phyloP scores from a whole-genome alignment of 805 yeast species.

The Nakazawaea populi region DNA sequence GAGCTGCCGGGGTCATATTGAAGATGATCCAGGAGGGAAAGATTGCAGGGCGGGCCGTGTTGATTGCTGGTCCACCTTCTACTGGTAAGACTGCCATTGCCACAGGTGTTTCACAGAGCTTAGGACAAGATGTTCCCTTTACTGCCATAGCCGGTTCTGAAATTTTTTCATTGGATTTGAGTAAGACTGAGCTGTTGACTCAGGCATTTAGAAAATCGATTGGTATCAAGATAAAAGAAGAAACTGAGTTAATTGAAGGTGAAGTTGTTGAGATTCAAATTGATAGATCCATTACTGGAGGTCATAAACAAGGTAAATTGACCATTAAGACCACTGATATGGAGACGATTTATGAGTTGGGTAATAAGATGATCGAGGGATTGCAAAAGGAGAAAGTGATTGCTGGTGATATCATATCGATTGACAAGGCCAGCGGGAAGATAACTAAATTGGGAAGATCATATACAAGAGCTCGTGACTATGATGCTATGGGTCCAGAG shows the following conservation, averaged over 20 bases:
- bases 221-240: slow-evolving; percentile 93
- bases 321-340: slow-evolving; percentile 96
- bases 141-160: slow-evolving; percentile 95
- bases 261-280: slow-evolving; percentile 97
- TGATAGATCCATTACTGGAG: slow-evolving; percentile 91
- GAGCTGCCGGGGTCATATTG: slow-evolving; percentile 91
- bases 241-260: slow-evolving; percentile 96
- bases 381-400: slow-evolving; percentile 90
- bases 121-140: slow-evolving; percentile 81
- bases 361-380: slow-evolving; percentile 91
- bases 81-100: slow-evolving; percentile 99
- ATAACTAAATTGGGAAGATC: slow-evolving; percentile 94
- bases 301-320: slow-evolving; percentile 96
- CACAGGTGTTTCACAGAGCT: slow-evolving; percentile 77
- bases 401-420: slow-evolving; percentile 95
- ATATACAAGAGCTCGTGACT: slow-evolving; percentile 92
- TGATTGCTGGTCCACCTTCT: slow-evolving; percentile 97
- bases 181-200: slow-evolving; percentile 93
- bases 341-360: slow-evolving; percentile 96
- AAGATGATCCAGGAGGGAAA: slow-evolving; percentile 92
- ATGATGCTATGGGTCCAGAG: slow-evolving; percentile 98
- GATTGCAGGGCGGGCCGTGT: slow-evolving; percentile 94
- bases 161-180: slow-evolving; percentile 82
- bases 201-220: slow-evolving; percentile 95
- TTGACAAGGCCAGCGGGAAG: slow-evolving; percentile 93